Percentiles rank a stretch among this genome's conserved stretches.
These are phyloP conservation scores for Trypanosomatidae sp. DNA, from an alignment of 208 protist genomes.

Conservation along the genomic window DNA sequence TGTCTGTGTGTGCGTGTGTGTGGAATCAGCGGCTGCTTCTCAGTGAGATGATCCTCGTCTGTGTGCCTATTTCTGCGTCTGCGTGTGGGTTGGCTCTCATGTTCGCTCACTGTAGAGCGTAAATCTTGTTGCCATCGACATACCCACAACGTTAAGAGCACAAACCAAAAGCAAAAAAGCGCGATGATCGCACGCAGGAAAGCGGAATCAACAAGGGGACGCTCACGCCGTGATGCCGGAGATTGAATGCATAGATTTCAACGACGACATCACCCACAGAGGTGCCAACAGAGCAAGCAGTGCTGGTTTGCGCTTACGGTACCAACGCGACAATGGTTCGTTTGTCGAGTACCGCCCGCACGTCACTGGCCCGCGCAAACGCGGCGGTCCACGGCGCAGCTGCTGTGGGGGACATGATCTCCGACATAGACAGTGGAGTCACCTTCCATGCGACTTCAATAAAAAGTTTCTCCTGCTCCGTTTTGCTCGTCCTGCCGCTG, in stretches of 20 bases:
- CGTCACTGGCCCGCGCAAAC: constrained; percentile 14
- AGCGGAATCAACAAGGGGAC: not conserved
- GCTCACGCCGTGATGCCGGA: not conserved
- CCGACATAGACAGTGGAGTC: constrained; percentile 7
- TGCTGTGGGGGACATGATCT: constrained; percentile 1
- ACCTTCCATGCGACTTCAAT: constrained; percentile 22
- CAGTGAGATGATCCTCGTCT: not conserved
- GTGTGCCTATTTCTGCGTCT: not conserved
- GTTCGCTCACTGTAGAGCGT: not conserved
- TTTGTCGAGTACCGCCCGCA: constrained; percentile 13
- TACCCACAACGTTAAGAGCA: not conserved
- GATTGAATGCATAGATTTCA: not conserved
- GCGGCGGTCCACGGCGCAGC: constrained; percentile 8
- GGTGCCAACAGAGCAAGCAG: not conserved
- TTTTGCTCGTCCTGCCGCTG: not conserved
- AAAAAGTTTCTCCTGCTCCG: constrained; percentile 4
- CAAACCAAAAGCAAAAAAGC: not conserved
- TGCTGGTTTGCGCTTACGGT: not conserved
- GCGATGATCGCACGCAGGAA: not conserved
- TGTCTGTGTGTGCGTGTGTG: not conserved
- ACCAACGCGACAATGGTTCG: constrained; percentile 13
- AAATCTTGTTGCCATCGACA: not conserved
- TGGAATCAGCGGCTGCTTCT: not conserved
- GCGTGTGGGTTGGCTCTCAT: not conserved
- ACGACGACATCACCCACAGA: not conserved